Conservation (phyloP, 2,329 filamentous ascomycete genomes). For the Dactylellina leptospora region DNA sequence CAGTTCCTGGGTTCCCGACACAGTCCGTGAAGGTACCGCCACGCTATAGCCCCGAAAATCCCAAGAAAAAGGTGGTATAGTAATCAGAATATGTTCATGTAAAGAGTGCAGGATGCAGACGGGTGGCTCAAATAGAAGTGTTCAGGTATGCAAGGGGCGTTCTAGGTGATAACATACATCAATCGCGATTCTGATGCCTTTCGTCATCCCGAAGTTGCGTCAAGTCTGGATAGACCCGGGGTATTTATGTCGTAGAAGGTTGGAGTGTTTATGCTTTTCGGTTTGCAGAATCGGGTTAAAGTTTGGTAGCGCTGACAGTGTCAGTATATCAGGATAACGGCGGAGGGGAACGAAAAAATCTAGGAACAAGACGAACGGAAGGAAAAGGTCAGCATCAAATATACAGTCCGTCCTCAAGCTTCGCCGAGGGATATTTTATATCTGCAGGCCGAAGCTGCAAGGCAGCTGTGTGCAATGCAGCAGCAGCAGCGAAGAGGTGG, state of each 20-base stretch:
- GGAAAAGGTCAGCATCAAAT: background rate
- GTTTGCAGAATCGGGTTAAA: background rate
- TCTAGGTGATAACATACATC: conserved; percentile 54
- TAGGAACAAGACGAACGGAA: background rate
- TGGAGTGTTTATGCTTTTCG: background rate
- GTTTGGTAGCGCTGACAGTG: background rate
- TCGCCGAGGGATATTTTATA: conserved; percentile 17
- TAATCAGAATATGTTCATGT: conserved; percentile 23
- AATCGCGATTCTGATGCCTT: conserved; percentile 58
- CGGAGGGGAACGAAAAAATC: background rate
- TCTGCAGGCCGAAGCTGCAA: conserved; percentile 38
- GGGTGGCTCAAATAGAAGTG: conserved; percentile 19
- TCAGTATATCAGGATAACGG: background rate
- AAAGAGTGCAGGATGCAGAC: background rate
- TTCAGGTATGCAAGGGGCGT: conserved; percentile 4
- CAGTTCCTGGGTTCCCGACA: conserved; percentile 79
- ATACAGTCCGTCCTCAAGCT: background rate
- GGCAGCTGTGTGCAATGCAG: conserved; percentile 26
- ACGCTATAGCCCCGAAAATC: conserved; percentile 63
- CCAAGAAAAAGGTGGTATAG: conserved; percentile 19
- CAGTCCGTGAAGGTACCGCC: conserved; percentile 94
- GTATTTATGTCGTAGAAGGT: background rate
- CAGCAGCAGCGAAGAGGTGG: conserved; percentile 24
- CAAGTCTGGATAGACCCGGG: conserved; percentile 15
- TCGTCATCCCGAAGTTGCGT: conserved; percentile 53